These are phyloP conservation scores for Calonectria montana DNA, from an alignment of 2,329 filamentous ascomycete species.

Conservation along the genomic window DNA sequence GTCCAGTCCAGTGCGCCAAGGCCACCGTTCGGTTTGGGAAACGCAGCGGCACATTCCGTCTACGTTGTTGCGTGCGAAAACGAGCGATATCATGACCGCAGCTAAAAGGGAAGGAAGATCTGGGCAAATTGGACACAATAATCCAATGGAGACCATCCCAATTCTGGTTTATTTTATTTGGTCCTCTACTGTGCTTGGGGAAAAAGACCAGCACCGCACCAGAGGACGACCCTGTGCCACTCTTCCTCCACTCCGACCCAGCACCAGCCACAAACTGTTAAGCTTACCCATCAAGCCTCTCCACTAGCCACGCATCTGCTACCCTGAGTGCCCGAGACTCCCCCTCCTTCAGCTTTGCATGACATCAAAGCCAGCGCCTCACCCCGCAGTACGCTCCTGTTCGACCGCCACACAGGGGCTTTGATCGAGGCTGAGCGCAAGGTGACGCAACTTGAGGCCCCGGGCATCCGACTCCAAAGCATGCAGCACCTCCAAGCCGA, in stretches of 20 bases:
- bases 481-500: conserved; percentile 16
- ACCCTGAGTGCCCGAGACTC: background rate
- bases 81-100: background rate
- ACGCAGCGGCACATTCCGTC: conserved; percentile 4
- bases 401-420: conserved; percentile 25
- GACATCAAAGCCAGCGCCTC: conserved; percentile 22
- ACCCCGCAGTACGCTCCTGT: conserved; percentile 18
- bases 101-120: background rate
- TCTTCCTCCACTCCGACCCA: background rate
- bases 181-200: background rate
- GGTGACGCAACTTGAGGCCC: conserved; percentile 24
- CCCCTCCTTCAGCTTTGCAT: conserved; percentile 4
- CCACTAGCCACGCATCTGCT: background rate
- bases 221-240: background rate
- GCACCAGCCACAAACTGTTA: conserved; percentile 8
- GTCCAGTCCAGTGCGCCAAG: background rate
- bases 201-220: too few relatives aligned
- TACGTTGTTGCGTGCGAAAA: background rate
- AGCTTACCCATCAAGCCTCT: conserved; percentile 6
- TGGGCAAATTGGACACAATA: background rate
- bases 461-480: conserved; percentile 16
- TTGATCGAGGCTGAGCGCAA: conserved; percentile 38
- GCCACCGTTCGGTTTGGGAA: conserved; percentile 5
- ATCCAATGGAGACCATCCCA: background rate
- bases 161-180: background rate